phyloP scores from a whole-genome alignment of 2,329 filamentous ascomycete genomes.

The Ustulina deusta region DNA sequence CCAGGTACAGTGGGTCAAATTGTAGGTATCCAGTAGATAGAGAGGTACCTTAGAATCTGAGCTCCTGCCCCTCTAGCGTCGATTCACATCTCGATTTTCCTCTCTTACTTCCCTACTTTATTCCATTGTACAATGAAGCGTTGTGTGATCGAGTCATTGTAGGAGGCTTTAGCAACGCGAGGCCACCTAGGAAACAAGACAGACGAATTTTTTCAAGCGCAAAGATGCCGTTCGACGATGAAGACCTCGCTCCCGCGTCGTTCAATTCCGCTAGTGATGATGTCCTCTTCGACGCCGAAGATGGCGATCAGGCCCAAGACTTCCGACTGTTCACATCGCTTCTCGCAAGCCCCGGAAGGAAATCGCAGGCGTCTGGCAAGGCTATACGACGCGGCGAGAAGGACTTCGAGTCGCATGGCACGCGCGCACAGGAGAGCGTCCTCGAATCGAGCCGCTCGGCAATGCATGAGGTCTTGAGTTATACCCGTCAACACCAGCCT shows the following conservation, averaged over 20 bases:
- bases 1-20: too few species aligned
- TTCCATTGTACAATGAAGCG: neutral
- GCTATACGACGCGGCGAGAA: constrained; percentile 94
- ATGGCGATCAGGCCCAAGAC: constrained; percentile 69
- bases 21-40: too few species aligned
- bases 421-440: constrained; percentile 79
- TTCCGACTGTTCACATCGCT: constrained; percentile 77
- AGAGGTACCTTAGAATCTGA: neutral
- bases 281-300: constrained; percentile 41
- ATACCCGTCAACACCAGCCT: constrained; percentile 78
- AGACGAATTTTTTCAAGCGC: neutral
- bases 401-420: constrained; percentile 95
- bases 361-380: constrained; percentile 58
- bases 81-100: neutral
- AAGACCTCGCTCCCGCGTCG: constrained; percentile 39
- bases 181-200: neutral
- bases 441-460: constrained; percentile 85
- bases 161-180: neutral
- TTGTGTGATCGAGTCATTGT: neutral
- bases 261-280: constrained; percentile 38
- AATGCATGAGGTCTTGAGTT: constrained; percentile 87
- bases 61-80: constrained; percentile 1
- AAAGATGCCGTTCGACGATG: constrained; percentile 48
- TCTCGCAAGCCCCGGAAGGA: constrained; percentile 54
- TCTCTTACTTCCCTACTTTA: neutral